Percentiles rank a stretch among this genome's conserved stretches.
Evolutionary conservation across 148 eudicot genomes (phyloP).

Genomic region (Nyssa sinensis): DNA sequence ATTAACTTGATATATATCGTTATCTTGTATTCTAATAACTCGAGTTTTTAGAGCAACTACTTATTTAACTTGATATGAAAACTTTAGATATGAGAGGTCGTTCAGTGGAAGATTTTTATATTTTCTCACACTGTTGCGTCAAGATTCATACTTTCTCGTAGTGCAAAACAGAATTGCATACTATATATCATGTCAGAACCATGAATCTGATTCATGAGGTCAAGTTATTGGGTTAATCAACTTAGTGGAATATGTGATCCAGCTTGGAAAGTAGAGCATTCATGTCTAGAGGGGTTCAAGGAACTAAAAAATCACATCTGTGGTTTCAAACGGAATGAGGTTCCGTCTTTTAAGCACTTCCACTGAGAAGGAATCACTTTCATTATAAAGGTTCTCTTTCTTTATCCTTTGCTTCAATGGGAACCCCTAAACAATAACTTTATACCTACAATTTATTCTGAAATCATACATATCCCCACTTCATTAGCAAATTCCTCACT

Average conservation of each 20-base stretch:
- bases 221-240: no score
- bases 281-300: not conserved
- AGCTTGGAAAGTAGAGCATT: constrained; percentile 9
- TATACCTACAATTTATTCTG: constrained; percentile 24
- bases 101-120: no score
- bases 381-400: constrained; percentile 15
- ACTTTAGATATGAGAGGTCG: no score
- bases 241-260: not conserved
- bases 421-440: constrained; percentile 27
- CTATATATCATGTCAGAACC: no score
- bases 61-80: no score
- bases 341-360: constrained; percentile 44
- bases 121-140: no score
- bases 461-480: constrained; percentile 23
- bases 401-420: constrained; percentile 20
- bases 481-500: not conserved
- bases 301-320: not conserved
- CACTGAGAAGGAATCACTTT: constrained; percentile 41
- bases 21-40: no score
- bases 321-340: constrained; percentile 30
- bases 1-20: no score
- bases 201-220: no score
- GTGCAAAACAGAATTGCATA: no score
- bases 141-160: no score
- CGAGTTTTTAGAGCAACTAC: no score